Base-by-base conservation (phyloP, 331 rosid genomes). In the Spiraea crenata region DNA sequence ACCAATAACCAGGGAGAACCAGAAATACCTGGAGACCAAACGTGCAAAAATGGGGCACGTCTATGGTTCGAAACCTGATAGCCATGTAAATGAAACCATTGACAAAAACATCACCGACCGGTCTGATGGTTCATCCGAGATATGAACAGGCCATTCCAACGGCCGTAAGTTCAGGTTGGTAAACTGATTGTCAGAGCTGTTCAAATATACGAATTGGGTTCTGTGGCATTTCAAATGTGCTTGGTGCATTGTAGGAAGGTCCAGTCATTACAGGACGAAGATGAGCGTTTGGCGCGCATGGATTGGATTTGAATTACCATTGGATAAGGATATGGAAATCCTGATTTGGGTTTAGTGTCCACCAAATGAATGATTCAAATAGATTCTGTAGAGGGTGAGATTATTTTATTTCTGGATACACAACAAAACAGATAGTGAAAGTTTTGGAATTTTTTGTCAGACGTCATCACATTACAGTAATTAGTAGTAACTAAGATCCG, bases 1-100 rank as follows among this genome's bases (percentile, higher is more conserved):
- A 15, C 83, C 86, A 9, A 71, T 75, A 31, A 82, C 83, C 19
- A 74, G 3, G 73, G 83, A 82, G 78, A 82, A 75, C 64, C 46
- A 42, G 75, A 75, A 75, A 61, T 69, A 82, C 45, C 25, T 75
- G 37, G 81, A 76, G 77, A 79, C 82, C 14, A 70, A 73, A 25
- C 79, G 75, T 57, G 31, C 71, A 42, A 79, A 73, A 55, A 76
- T 79, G 82, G 79, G 77, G 38, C 80, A 74, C 16, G 37, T 81
- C 46, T 74, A 72, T 49, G 74, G 78, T 39, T 69, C 71, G n/a
- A 73, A 69, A 25, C 2, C 38, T 2, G 49, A 63, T 5, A 70
- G 63, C 51, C 35, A 31, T 38, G 34, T 62, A 45, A 64, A 60
- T 3, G 63, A 70, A 44, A 51, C 50, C 48, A 20, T 7, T 31